These are phyloP conservation scores for Termitomyces sp. DNA, from an alignment of 768 basidiomycete species.

Conservation along the genomic window DNA sequence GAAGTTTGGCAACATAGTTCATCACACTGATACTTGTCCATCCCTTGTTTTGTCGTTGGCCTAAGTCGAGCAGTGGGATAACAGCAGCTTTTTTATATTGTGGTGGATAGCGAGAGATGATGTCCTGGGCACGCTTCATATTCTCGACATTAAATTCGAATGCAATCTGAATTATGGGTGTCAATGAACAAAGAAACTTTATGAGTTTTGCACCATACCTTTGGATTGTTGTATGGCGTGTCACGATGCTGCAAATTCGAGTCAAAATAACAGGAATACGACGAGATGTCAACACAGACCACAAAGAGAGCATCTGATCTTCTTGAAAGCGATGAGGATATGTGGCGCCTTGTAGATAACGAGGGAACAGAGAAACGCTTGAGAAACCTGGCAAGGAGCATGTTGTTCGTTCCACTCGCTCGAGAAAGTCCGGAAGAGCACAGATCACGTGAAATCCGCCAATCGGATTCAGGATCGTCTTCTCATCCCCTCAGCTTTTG, in stretches of 20 bases:
- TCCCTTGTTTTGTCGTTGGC: constrained; percentile 95
- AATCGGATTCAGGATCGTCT: no score
- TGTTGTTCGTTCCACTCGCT: constrained; percentile 9
- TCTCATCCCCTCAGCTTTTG: no score
- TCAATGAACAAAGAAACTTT: constrained; percentile 5
- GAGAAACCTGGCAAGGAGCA: constrained; percentile 28
- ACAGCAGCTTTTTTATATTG: constrained; percentile 99
- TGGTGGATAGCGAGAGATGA: constrained; percentile 90
- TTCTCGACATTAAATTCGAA: constrained; percentile 85
- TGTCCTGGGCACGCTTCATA: constrained; percentile 78
- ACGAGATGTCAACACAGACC: constrained; percentile 40
- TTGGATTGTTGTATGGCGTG: constrained; percentile 90
- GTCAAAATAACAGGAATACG: constrained; percentile 5
- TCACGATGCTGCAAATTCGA: constrained; percentile 74
- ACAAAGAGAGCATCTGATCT: constrained; percentile 84
- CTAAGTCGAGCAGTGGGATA: constrained; percentile 94
- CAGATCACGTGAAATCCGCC: constrained; percentile 15
- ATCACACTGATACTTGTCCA: constrained; percentile 99
- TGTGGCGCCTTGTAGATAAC: constrained; percentile 22
- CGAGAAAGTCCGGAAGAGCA: constrained; percentile 17
- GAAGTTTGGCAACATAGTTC: constrained; percentile 93
- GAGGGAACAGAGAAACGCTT: constrained; percentile 22
- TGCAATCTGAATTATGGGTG: constrained; percentile 54
- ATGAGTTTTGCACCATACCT: constrained; percentile 35
- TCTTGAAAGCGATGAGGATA: constrained; percentile 40